A percentile compares a stretch with the other conserved stretches of the same genome.
Conservation (phyloP, 495 filamentous ascomycete species). For the Daldinia caldariorum region DNA sequence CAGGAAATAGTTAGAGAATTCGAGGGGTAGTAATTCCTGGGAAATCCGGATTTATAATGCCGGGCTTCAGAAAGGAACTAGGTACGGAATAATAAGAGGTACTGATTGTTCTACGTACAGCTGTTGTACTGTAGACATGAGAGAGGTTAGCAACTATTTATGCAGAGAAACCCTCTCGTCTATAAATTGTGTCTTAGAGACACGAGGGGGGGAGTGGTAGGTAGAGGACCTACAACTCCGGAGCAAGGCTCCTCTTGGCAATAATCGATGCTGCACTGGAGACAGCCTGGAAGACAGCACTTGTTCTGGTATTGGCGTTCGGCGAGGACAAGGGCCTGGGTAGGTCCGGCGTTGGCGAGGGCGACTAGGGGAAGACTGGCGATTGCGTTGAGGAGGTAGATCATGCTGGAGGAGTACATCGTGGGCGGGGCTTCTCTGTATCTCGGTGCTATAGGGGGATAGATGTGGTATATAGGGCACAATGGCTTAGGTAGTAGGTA, state of each 20-base stretch:
- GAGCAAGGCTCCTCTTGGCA: not conserved
- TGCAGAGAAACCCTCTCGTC: not conserved
- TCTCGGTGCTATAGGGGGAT: no score
- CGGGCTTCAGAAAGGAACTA: not conserved
- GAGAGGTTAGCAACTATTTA: not conserved
- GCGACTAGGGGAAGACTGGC: not conserved
- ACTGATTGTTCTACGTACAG: not conserved
- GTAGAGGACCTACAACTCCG: no score
- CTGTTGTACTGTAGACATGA: not conserved
- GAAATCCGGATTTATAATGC: not conserved
- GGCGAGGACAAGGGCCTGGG: not conserved
- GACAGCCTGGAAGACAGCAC: not conserved
- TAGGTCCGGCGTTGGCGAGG: not conserved
- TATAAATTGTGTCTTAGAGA: no score
- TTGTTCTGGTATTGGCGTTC: not conserved
- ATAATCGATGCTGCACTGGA: not conserved
- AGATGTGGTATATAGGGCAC: no score
- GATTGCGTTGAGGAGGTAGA: not conserved
- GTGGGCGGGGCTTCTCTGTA: not conserved
- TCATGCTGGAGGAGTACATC: not conserved
- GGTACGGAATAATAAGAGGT: not conserved
- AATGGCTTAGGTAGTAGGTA: no score
- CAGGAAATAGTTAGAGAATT: not conserved
- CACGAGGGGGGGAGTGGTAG: no score
- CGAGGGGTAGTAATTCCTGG: not conserved